Conservation (phyloP, 345 rosid species). For the Noccaea caerulescens region DNA sequence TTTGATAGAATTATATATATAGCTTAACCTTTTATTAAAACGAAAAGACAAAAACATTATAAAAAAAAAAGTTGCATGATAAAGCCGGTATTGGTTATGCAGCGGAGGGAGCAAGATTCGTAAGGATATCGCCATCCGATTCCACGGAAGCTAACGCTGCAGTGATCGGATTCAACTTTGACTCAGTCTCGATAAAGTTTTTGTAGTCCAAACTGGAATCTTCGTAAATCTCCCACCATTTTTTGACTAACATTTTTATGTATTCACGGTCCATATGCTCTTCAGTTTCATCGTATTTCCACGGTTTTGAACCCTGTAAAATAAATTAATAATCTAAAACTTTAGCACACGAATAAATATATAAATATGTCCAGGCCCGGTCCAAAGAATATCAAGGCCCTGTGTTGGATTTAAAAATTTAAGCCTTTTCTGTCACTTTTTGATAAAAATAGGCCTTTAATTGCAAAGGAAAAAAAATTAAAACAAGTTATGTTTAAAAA, state of each 20-base stretch:
- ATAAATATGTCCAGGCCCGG: too few species aligned
- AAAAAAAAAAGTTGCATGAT: not conserved
- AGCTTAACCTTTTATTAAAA: not conserved
- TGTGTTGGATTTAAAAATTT: too few species aligned
- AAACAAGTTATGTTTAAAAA: too few species aligned
- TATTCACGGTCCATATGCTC: constrained; percentile 11
- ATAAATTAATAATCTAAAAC: not conserved
- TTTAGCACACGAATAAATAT: not conserved
- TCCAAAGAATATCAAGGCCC: too few species aligned
- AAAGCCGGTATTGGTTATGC: constrained; percentile 23
- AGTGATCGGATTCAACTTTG: constrained; percentile 24
- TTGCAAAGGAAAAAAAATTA: too few species aligned
- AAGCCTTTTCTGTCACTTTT: too few species aligned
- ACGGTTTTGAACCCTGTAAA: constrained; percentile 9
- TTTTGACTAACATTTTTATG: constrained; percentile 8
- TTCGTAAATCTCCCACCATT: constrained; percentile 15
- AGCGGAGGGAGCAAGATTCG: constrained; percentile 31
- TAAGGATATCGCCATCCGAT: not conserved
- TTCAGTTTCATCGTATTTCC: not conserved
- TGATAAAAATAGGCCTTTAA: too few species aligned
- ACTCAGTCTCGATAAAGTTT: constrained; percentile 17
- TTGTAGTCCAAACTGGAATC: constrained; percentile 52
- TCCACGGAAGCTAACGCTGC: constrained; percentile 25
- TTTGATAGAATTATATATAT: constrained; percentile 16
- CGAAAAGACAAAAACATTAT: not conserved